phyloP scores from a whole-genome alignment of 1,284 basidiomycete genomes.

The Melampsora larici-populina region DNA sequence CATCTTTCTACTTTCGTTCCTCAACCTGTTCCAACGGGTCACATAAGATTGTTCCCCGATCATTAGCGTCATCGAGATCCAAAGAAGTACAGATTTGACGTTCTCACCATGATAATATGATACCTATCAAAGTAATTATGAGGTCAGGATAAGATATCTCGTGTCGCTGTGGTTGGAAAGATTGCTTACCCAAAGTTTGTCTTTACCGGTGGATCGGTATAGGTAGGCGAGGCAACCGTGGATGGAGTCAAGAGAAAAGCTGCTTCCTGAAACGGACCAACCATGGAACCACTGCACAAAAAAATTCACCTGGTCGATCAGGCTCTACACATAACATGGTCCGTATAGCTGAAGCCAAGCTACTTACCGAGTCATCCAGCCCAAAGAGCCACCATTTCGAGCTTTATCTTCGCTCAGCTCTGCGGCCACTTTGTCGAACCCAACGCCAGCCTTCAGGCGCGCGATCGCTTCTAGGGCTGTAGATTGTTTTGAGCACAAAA shows the following conservation, averaged over 20 bases:
- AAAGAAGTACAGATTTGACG: conserved; percentile 59
- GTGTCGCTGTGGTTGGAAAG: background rate
- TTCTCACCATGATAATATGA: conserved; percentile 82
- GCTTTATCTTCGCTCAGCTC: conserved; percentile 84
- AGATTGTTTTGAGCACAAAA: conserved; percentile 79
- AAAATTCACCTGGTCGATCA: conserved; percentile 39
- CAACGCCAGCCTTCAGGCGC: conserved; percentile 71
- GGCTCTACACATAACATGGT: background rate
- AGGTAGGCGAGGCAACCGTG: conserved; percentile 68
- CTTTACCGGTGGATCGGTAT: conserved; percentile 67
- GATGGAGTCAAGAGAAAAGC: conserved; percentile 74
- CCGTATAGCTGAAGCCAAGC: conserved; percentile 59
- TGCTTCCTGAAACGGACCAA: conserved; percentile 72
- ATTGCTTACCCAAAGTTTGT: conserved; percentile 54
- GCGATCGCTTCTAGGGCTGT: conserved; percentile 69
- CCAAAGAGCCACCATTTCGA: conserved; percentile 75
- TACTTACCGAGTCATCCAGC: conserved; percentile 76
- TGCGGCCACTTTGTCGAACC: conserved; percentile 78
- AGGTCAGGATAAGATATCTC: background rate
- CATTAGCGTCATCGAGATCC: background rate
- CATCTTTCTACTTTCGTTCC: conserved; percentile 21
- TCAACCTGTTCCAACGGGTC: conserved; percentile 1
- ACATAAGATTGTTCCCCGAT: background rate
- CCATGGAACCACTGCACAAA: conserved; percentile 43
- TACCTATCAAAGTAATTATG: conserved; percentile 66